Percentiles rank a stretch among this genome's conserved stretches.
Conservation (phyloP, 2,329 filamentous ascomycete genomes). For the Stachybotrys elegans region DNA sequence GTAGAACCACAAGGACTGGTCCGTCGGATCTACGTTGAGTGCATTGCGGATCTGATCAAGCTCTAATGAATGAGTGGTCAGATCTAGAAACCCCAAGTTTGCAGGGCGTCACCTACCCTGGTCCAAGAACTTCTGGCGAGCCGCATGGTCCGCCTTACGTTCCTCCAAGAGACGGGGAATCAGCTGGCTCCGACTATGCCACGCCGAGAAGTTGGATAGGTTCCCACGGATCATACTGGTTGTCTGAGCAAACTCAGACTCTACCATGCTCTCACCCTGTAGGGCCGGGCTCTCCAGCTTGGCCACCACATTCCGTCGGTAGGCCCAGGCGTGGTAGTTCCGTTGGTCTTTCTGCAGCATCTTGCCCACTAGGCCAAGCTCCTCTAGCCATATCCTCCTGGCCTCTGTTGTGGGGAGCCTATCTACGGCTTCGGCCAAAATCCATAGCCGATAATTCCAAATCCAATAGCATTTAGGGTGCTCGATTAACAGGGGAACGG, state of each 20-base stretch:
- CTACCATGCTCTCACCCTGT: slow-evolving; percentile 58
- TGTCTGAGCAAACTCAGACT: slow-evolving; percentile 84
- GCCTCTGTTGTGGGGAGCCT: slow-evolving; percentile 54
- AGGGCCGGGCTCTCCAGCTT: slow-evolving; percentile 60
- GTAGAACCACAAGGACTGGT: slow-evolving; percentile 97
- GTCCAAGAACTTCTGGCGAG: slow-evolving; percentile 66
- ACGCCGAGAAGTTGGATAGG: slow-evolving; percentile 93
- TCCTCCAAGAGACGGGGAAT: slow-evolving; percentile 73
- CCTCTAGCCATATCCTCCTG: slow-evolving; percentile 71
- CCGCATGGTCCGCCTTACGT: slow-evolving; percentile 55
- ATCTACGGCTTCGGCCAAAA: slow-evolving; percentile 65
- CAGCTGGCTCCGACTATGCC: slow-evolving; percentile 85
- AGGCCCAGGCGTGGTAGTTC: slow-evolving; percentile 97
- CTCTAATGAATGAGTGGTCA: slow-evolving; percentile 42
- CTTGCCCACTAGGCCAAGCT: slow-evolving; percentile 76
- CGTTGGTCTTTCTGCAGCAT: slow-evolving; percentile 83
- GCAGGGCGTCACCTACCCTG: slow-evolving; percentile 43
- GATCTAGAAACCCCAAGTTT: not conserved
- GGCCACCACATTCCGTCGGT: slow-evolving; percentile 73
- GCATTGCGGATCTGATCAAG: slow-evolving; percentile 70
- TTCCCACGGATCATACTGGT: slow-evolving; percentile 81
- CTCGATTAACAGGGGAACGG: slow-evolving; percentile 76
- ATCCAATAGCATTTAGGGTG: slow-evolving; percentile 99
- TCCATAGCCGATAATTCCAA: slow-evolving; percentile 92
- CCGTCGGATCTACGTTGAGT: slow-evolving; percentile 83